Conservation (phyloP, 179 eudicot genomes). For the Silene vulgaris region DNA sequence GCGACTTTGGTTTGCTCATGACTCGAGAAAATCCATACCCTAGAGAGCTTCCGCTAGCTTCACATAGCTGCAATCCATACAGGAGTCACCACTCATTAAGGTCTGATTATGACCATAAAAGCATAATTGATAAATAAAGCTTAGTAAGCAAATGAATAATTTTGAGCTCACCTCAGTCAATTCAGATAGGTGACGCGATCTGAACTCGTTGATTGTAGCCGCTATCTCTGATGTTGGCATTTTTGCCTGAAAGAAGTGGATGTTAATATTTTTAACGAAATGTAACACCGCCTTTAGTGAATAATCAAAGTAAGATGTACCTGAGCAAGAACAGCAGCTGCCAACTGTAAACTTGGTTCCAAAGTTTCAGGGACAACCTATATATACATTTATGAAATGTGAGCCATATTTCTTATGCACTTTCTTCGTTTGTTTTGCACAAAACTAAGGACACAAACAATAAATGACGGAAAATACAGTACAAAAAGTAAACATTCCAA, state of each 20-base stretch:
- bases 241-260: slow-evolving; percentile 53
- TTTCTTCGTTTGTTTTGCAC: neutral
- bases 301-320: slow-evolving; percentile 33
- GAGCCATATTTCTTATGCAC: neutral
- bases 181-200: slow-evolving; percentile 96
- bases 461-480: too few species aligned
- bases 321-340: slow-evolving; percentile 99
- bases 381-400: slow-evolving; percentile 23
- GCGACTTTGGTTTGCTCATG: slow-evolving; percentile 67
- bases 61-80: slow-evolving; percentile 64
- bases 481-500: too few species aligned
- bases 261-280: neutral
- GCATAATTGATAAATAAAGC: too few species aligned
- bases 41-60: slow-evolving; percentile 91
- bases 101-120: neutral
- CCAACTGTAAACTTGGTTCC: slow-evolving; percentile 97
- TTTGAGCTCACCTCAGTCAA: slow-evolving; percentile 63
- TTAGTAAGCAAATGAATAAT: neutral
- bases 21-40: slow-evolving; percentile 83
- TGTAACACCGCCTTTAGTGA: neutral
- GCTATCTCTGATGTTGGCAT: slow-evolving; percentile 93
- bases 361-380: slow-evolving; percentile 99
- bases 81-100: neutral
- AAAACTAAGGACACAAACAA: neutral
- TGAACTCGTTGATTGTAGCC: slow-evolving; percentile 84